phyloP scores from a whole-genome alignment of 345 rosid genomes.

The Brassica nigra region DNA sequence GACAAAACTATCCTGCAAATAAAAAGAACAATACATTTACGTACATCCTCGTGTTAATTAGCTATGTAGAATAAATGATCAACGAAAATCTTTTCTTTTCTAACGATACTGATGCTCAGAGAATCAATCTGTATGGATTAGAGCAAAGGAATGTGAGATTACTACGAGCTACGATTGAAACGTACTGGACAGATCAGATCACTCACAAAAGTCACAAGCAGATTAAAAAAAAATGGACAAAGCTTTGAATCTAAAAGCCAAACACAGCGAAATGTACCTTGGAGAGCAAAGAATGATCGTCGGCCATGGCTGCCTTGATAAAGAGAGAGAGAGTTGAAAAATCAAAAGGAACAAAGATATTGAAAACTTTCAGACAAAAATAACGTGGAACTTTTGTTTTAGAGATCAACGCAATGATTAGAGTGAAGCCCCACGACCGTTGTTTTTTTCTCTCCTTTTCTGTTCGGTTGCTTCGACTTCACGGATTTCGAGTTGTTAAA shows the following conservation, averaged over 20 bases:
- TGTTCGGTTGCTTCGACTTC: not conserved
- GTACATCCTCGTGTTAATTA: not conserved
- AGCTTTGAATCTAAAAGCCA: not conserved
- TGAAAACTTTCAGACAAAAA: slow-evolving; percentile 38
- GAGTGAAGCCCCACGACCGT: not conserved
- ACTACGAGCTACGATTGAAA: not conserved
- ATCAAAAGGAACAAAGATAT: slow-evolving; percentile 51
- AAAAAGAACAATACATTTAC: slow-evolving; percentile 4
- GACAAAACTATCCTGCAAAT: slow-evolving; percentile 63
- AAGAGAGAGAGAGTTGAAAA: slow-evolving; percentile 18
- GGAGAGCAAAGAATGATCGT: slow-evolving; percentile 63
- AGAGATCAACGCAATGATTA: not conserved
- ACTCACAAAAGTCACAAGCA: not conserved
- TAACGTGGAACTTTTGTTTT: slow-evolving; percentile 13
- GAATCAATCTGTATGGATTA: slow-evolving; percentile 6
- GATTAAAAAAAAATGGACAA: not conserved
- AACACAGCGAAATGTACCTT: slow-evolving; percentile 51
- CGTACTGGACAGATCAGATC: slow-evolving; percentile 37
- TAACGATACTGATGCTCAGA: slow-evolving; percentile 1
- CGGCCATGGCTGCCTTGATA: slow-evolving; percentile 58
- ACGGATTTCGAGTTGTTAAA: not conserved
- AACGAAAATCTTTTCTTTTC: not conserved
- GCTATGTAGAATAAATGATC: not conserved
- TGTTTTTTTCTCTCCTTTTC: not conserved
- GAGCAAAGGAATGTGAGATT: not conserved